Base-by-base conservation (phyloP, 2,329 filamentous ascomycete genomes). In the Aspergillus hortae region DNA sequence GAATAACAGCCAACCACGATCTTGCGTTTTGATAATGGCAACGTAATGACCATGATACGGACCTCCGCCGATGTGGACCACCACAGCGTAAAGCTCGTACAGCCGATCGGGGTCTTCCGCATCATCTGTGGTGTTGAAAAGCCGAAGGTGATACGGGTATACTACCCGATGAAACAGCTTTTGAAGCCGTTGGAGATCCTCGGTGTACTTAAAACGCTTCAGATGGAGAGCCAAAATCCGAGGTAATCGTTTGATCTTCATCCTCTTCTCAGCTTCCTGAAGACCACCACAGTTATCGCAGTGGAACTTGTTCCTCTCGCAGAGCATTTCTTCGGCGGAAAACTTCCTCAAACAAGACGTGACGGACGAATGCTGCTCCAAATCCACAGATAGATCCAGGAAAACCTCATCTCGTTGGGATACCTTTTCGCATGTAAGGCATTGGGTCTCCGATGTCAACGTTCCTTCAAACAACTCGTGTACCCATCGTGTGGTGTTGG, bases 1-100 rank as follows among this genome's bases (percentile, higher is more conserved):
- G 62, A 99, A 99, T 5, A 99, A 76, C 40, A 99, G 76, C 94
- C 94, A 99, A 25, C 94, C 94, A 48, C 90, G 85, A 67, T 97
- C 94, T 65, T 95, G 87, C 0, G 94, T 97, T 74, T 99, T 99
- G 77, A 99, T 92, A 49, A 99, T 94, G 4, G 92, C 91, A 30
- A 99, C 91, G 63, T 99, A 99, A 70, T 99, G 94, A 4, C 94
- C 94, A 67, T 99, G 94, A 66, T 96, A 96, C 4, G 94, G 92
- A 19, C 95, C 95, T 45, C 91, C 91, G 48, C 94, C 94, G 57
- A 99, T 97, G 65, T 99, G 94, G 19, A 99, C 90, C 9, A 99
- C 91, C 3, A 99, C 92, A 0, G 92, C 94, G 66, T 99, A 99
- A 1, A 99, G 78, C 76, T 99, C 94, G 71, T 99, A 99, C 35